phyloP scores from a whole-genome alignment of 345 rosid species.

The Boechera divaricarpa region DNA sequence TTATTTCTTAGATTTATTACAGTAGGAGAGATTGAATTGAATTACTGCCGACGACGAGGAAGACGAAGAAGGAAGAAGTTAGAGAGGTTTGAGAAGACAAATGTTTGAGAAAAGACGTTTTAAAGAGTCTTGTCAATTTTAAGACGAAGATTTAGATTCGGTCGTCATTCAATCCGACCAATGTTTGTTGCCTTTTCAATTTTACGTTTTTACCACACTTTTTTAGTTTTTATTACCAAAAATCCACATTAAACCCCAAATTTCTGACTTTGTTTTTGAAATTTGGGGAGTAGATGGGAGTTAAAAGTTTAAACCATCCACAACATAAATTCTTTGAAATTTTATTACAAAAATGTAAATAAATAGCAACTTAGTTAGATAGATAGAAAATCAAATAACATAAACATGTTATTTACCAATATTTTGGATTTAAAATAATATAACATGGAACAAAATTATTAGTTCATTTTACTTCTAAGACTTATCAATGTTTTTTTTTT shows the following conservation, averaged over 20 bases:
- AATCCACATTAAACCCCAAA: not conserved
- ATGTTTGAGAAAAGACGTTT: not conserved
- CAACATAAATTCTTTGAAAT: not conserved
- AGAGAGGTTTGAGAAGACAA: slow-evolving; percentile 26
- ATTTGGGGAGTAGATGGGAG: not conserved
- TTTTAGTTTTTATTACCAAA: not conserved
- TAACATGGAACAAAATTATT: too few species aligned
- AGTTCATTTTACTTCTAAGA: not conserved
- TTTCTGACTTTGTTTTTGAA: not conserved
- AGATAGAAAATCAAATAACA: not conserved
- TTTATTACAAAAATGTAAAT: not conserved
- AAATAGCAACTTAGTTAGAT: not conserved
- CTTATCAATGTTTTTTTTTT: not conserved
- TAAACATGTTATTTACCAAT: not conserved
- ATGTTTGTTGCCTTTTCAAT: not conserved
- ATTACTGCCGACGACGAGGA: slow-evolving; percentile 28
- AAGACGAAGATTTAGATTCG: slow-evolving; percentile 33
- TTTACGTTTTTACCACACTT: not conserved
- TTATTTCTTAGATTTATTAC: slow-evolving; percentile 8
- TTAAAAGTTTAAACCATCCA: not conserved
- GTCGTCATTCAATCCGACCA: slow-evolving; percentile 43
- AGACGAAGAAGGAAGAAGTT: slow-evolving; percentile 1
- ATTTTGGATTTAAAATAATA: too few species aligned
- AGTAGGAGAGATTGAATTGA: slow-evolving; percentile 32
- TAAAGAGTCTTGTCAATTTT: slow-evolving; percentile 30